Conservation (phyloP, 225 moss, liverwort and hornwort species). For the Marchantia paleacea region DNA sequence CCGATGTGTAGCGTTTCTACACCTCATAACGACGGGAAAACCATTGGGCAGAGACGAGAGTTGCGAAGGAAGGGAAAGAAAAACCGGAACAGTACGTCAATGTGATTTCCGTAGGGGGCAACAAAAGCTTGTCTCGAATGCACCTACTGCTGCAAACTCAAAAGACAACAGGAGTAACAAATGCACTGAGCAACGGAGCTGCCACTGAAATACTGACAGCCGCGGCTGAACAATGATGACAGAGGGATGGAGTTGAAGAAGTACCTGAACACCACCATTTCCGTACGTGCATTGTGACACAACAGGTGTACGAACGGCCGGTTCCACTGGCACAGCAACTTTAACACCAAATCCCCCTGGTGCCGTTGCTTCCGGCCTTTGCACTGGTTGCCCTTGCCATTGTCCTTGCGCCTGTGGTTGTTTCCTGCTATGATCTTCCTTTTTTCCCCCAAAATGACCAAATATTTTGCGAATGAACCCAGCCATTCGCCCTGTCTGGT, state of each 20-base stretch:
- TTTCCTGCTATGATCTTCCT: constrained; percentile 31
- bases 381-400: constrained; percentile 22
- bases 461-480: constrained; percentile 45
- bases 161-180: background rate
- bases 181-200: background rate
- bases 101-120: too few relatives aligned
- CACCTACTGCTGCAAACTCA: background rate
- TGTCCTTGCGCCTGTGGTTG: constrained; percentile 18
- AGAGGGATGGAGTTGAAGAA: background rate
- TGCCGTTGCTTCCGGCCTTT: constrained; percentile 20
- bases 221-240: background rate
- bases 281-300: constrained; percentile 45
- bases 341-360: constrained; percentile 34
- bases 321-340: constrained; percentile 33
- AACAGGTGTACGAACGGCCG: constrained; percentile 33
- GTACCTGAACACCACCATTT: constrained; percentile 50
- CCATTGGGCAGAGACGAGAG: too few relatives aligned
- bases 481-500: constrained; percentile 32
- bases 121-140: background rate
- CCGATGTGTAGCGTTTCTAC: too few relatives aligned
- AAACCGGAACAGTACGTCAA: too few relatives aligned
- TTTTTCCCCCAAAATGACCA: constrained; percentile 38
- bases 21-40: too few relatives aligned
- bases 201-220: background rate
- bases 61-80: too few relatives aligned